Evolutionary conservation across 805 yeast species (phyloP), one percentile per base, ranked within the genome.

Genomic region (Monosporozyma yasuniensis): DNA sequence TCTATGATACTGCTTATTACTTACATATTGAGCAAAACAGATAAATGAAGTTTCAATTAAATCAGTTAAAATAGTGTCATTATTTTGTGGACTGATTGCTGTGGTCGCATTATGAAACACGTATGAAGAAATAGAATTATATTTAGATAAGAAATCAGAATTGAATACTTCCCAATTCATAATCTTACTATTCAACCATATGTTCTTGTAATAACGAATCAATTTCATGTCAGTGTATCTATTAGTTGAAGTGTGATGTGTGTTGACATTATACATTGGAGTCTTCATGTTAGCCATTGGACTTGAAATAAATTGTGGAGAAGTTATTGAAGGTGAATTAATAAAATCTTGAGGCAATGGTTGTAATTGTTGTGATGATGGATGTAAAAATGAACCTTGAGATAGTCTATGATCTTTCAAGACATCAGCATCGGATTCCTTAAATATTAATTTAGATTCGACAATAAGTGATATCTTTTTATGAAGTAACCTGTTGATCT

Each of bases 11-110:
- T 50, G 73, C 59, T 54, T 69, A 59, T 49, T 76, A 66, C 66
- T 77, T 69, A 63, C 78, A 68, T 45, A 76, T 64, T 51, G 76
- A 52, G 54, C 74, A 60, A 50, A 76, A 51, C 55, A 77, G 49
- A 64, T 76, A 70, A 56, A 70, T 56, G 61, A 72, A 22, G 69
- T 64, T 35, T 66, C 69, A 30, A 65, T 61, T 34, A 66, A 50
- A 50, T 66, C 70, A 12, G 59, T 49, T 4, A 65, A 49, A 8
- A 57, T 32, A 3, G 54, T 50, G 37, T 63, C 68, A 11, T 50
- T 35, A 4, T 54, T 48, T 22, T 51, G 56, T 2, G 64, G 53
- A 22, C 63, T 49, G 27, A 59, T 57, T 8, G 44, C 30, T 42
- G 32, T 25, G 4, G 32, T 16, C 25, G 44, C 22, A 32, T 61